These are phyloP conservation scores for Clitoria ternatea DNA, from an alignment of 306 rosid genomes.

Conservation along the genomic window DNA sequence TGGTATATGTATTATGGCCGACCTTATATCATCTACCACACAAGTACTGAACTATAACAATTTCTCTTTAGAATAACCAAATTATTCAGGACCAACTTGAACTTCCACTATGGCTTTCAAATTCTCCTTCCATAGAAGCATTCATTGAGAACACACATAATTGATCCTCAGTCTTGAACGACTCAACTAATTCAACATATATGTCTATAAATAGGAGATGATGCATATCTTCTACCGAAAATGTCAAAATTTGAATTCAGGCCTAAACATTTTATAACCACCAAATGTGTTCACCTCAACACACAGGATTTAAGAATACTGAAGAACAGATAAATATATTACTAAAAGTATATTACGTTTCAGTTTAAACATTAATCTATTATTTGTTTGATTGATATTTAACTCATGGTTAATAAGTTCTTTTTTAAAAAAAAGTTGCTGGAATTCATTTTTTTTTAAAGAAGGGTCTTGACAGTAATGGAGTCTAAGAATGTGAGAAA, in stretches of 20 bases:
- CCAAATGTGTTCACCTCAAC: too few species aligned
- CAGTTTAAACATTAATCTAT: background rate
- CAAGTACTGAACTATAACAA: background rate
- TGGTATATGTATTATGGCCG: slow-evolving; percentile 4
- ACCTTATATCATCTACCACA: slow-evolving; percentile 12
- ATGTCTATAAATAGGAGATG: too few species aligned
- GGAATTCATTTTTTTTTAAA: background rate
- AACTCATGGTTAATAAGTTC: background rate
- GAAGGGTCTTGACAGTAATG: background rate
- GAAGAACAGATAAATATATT: background rate
- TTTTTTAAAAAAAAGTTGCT: background rate
- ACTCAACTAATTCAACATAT: background rate
- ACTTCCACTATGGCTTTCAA: slow-evolving; percentile 17
- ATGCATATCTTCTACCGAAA: too few species aligned
- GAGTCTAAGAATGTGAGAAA: background rate
- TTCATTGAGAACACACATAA: background rate
- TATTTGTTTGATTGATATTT: background rate
- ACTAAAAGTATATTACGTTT: background rate
- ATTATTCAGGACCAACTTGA: background rate
- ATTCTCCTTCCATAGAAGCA: background rate
- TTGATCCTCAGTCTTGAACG: too few species aligned
- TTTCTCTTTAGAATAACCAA: slow-evolving; percentile 1
- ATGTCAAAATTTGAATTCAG: too few species aligned
- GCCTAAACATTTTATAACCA: too few species aligned
- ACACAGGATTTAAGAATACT: too few species aligned